These are phyloP conservation scores for Smittium culicis DNA, from an alignment of 371 early-diverging fungal species.

Conservation along the genomic window DNA sequence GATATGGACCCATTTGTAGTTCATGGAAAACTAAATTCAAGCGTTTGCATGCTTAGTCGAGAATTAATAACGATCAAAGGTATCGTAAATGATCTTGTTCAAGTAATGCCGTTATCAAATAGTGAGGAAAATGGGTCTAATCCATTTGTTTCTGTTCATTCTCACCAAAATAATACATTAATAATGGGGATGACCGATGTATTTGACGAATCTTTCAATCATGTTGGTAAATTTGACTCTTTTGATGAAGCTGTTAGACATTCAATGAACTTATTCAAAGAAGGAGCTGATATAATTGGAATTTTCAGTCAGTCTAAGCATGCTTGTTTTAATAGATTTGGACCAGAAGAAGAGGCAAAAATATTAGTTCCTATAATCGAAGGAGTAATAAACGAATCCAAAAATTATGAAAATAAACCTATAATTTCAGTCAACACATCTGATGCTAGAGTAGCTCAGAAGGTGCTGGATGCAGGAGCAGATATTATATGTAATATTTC, in stretches of 20 bases:
- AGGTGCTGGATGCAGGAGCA: no score
- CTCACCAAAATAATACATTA: conserved; percentile 23
- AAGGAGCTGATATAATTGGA: conserved; percentile 87
- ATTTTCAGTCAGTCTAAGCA: conserved; percentile 93
- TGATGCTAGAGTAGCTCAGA: no score
- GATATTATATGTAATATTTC: no score
- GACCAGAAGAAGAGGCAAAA: conserved; percentile 55
- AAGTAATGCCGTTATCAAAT: no score
- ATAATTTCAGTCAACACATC: no score
- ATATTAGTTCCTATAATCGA: conserved; percentile 82
- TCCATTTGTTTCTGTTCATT: neutral
- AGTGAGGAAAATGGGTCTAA: no score
- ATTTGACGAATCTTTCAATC: conserved; percentile 92
- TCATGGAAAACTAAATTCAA: conserved; percentile 74
- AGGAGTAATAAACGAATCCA: conserved; percentile 43
- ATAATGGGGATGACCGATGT: conserved; percentile 95
- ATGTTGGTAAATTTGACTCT: conserved; percentile 62
- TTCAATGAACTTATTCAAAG: conserved; percentile 51
- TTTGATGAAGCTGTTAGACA: conserved; percentile 55
- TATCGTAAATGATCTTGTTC: no score
- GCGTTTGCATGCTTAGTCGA: no score
- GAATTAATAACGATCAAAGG: no score
- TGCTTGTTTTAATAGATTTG: conserved; percentile 58
- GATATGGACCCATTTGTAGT: conserved; percentile 82
- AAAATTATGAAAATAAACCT: no score